Base-by-base conservation (phyloP, 2,329 filamentous ascomycete species). In the Grosmannia clavigera region DNA sequence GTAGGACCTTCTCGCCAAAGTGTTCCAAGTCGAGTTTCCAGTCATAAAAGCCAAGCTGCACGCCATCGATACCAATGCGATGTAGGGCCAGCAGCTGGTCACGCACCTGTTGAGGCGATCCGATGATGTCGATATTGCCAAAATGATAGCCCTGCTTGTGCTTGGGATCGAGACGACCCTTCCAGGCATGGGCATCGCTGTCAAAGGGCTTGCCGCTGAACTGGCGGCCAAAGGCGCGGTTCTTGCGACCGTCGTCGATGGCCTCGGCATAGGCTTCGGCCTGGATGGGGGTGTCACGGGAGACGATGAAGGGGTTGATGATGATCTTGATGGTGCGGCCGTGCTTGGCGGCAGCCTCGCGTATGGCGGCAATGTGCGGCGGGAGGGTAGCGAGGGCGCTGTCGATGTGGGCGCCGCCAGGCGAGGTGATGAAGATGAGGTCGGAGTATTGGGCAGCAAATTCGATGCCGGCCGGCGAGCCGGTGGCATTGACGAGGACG, bases 181-280 rank as follows among this genome's bases (percentile, higher is more conserved):
- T 57, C 66, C 66, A 67, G 10, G 63, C 66, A 57, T 67, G 66
- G 1, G 66, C 66, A 59, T 66, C 66, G 60, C 66, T 67, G 22
- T 65, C 62, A 12, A 53, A 64, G n/a, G 61, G 43, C 55, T 61
- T 62, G 22, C 33, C 33, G 50, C 10, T 14, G 16, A 31, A 19
- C n/a, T 11, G 7, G 11, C 38, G 25, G 10, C 38, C 29, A 19
- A 6, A 4, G 27, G n/a, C 19, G 57, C 12, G 10, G 48, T 4
- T 25, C 3, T 25, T 16, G 29, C 48, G 33, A n/a, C 66, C 65
- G 46, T 58, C 60, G 1, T 59, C 60, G 46, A 66, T 66, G 12
- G 25, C 55, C 57, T 64, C 27, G 10, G 63, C 57, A 57, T 67
- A 66, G 2, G 63, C 62, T 22, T 66, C 62, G 1, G 66, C 60